Evolutionary conservation across 352 stramenopile species (phyloP), one percentile per base, ranked within the genome.

Genomic region (Aphanomyces euteiches): DNA sequence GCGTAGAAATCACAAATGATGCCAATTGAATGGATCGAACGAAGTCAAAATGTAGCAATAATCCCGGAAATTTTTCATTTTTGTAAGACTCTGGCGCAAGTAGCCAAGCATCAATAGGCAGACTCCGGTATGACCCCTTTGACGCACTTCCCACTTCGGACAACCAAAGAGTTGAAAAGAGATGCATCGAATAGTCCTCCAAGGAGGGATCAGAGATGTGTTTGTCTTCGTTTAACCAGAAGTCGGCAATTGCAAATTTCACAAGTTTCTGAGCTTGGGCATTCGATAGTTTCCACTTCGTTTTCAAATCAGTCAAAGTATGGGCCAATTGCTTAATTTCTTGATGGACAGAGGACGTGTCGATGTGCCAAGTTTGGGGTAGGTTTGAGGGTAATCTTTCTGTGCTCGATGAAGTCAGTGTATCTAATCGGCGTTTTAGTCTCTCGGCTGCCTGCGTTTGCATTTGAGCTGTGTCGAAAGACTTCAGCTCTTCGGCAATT

Each of bases 211-310:
- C 15, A 34, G 54, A 45, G 7, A 13, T n/a, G 43, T 12, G 19
- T 1, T 7, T 58, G 8, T 58, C 15, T 58, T 36, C 17, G 54
- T 37, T 28, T 7, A 17, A 37, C 54, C 54, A 61, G n/a, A 45
- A n/a, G 34, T 61, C 15, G 5, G 64, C 64, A 34, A 70, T 70
- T 12, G 74, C 73, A 36, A 89, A 67, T 72, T 87, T 87, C 59
- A 89, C 45, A 45, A 88, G 40, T 3, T 78, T 76, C 41, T 86
- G 80, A 12, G 76, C 72, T 76, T 90, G 79, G 38, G 76, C 79
- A 66, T 88, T 90, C 5, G 83, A 89, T 4, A 88, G 68, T 66
- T 86, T 83, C 64, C 87, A 79, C 36, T 28, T 69, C 1, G 40
- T 60, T 28, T 70, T 70, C 17, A 70, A 34, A 4, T 36, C 13